Conservation (phyloP, 2,329 filamentous ascomycete species). For the Hypoxylon sp. region DNA sequence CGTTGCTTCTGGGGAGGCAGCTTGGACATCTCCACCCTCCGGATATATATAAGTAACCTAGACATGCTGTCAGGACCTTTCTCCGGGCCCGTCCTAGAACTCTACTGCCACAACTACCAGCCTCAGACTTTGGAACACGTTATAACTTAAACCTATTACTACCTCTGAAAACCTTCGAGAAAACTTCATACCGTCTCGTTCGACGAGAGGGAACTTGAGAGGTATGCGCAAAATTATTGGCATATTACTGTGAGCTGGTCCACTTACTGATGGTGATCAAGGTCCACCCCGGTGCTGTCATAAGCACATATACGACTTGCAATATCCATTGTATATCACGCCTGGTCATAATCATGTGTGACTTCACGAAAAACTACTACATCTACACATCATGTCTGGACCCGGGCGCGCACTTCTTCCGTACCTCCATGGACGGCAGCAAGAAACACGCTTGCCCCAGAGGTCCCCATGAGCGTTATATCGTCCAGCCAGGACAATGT, state of each 20-base stretch:
- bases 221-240: constrained; percentile 24
- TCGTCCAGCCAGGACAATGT: constrained; percentile 75
- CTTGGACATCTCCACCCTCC: constrained; percentile 37
- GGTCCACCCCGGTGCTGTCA: constrained; percentile 9
- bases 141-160: constrained; percentile 11
- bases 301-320: constrained; percentile 7
- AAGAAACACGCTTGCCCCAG: constrained; percentile 69
- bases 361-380: constrained; percentile 81
- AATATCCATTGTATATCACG: constrained; percentile 16
- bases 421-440: constrained; percentile 75
- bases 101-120: constrained; percentile 21
- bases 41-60: constrained; percentile 45
- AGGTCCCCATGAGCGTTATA: constrained; percentile 80
- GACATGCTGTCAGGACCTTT: constrained; percentile 43
- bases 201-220: constrained; percentile 2
- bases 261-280: constrained; percentile 20
- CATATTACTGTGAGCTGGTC: constrained; percentile 3
- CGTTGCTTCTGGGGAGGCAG: constrained; percentile 39
- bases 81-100: constrained; percentile 29
- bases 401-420: constrained; percentile 77
- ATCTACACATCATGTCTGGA: constrained; percentile 79
- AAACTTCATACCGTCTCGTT: constrained; percentile 7
- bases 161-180: constrained; percentile 15
- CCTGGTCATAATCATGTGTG: constrained; percentile 60
- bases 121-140: constrained; percentile 10